Conservation (phyloP, 352 stramenopile genomes). For the Phytophthora melonis region DNA sequence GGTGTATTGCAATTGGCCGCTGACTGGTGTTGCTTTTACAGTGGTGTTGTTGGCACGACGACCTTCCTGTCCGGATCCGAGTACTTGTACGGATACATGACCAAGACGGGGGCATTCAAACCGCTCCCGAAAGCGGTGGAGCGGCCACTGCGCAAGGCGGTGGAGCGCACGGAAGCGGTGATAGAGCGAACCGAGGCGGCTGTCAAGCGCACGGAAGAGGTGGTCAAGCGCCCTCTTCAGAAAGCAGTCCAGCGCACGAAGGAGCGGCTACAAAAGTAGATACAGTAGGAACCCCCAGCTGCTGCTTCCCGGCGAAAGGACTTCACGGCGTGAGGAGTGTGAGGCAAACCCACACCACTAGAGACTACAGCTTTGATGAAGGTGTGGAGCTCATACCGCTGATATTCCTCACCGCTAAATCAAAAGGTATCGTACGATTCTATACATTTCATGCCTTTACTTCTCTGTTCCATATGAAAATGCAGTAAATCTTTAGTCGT, state of each 20-base stretch:
- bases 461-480: too few species aligned
- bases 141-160: constrained; percentile 33
- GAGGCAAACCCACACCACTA: neutral
- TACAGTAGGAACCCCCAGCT: neutral
- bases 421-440: neutral
- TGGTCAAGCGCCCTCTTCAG: constrained; percentile 27
- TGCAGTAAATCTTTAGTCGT: too few species aligned
- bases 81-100: constrained; percentile 81
- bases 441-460: too few species aligned
- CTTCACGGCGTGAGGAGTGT: neutral
- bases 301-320: constrained; percentile 1
- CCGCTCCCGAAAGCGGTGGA: constrained; percentile 53
- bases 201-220: constrained; percentile 45
- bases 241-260: constrained; percentile 41
- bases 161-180: constrained; percentile 44
- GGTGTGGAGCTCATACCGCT: neutral
- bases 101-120: constrained; percentile 74
- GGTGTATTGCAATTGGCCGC: constrained; percentile 5
- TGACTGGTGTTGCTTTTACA: constrained; percentile 20
- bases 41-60: constrained; percentile 71
- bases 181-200: constrained; percentile 34
- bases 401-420: neutral
- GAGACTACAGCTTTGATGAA: neutral
- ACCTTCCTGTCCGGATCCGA: constrained; percentile 81
- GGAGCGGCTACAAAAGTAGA: constrained; percentile 41